Base-by-base conservation (phyloP, 768 basidiomycete species). In the Naganishia friedmannii region DNA sequence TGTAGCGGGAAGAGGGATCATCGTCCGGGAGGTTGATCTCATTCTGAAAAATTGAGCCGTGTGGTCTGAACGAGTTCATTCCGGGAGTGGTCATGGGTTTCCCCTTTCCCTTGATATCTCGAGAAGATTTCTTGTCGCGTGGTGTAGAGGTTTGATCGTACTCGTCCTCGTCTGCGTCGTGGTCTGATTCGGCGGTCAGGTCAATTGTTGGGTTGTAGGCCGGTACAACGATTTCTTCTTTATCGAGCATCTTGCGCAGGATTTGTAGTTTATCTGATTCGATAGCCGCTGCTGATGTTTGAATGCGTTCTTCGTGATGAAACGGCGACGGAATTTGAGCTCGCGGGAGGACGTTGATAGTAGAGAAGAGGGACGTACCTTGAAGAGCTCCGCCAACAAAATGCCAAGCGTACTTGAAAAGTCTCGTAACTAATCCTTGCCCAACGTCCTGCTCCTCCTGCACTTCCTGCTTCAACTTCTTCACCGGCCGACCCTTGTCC, bases 21-120 rank as follows among this genome's bases (percentile, higher is more conserved):
- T 63, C 60, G 26, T 63, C 60, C 12, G 60, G 60, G 7, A 63
- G 60, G 60, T 63, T 63, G 60, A 63, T 63, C 23, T 63, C 60
- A 45, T 63, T 29, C 23, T 63, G 60, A 26, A 63, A 63, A 2
- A 63, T n/a, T 1, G 60, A 63, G 26, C 60, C 60, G n/a, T 45
- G 37, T 15, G 60, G 26, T 29, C 42, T 63, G 42, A 63, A 63
- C 37, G 23, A 17, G 3, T 6, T 21, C 8, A 39, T 4, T 7
- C 60, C 60, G 3, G 57, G 57, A 4, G 57, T 58, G 8, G 21
- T 34, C 21, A 37, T 39, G 32, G 6, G 13, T 32, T 58, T 37
- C 37, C 37, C 60, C 23, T 45, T 63, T 63, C 42, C 26, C 6
- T 37, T 37, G 15, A n/a, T 46, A 19, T 42, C 60, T 1, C 60